Percentiles rank a stretch among this genome's conserved stretches.
phyloP scores from a whole-genome alignment of 176 grass and related monocot genomes.

The Rhipidocladum racemiflorum region DNA sequence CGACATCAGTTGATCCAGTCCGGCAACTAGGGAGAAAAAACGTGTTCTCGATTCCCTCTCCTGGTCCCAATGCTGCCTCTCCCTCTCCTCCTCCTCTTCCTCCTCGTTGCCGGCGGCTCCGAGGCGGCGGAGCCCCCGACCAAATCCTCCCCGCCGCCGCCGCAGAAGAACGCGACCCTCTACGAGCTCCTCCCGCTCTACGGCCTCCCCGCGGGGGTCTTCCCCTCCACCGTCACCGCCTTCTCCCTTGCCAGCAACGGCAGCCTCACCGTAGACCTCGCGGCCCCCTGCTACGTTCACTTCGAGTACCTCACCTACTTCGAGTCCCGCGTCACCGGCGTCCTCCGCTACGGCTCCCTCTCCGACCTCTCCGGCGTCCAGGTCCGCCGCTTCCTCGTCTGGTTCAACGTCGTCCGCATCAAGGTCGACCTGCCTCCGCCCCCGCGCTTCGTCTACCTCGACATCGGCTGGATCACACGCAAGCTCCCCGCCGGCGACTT shows the following conservation, averaged over 20 bases:
- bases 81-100: slow-evolving; percentile 11
- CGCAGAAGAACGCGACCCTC: slow-evolving; percentile 39
- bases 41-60: not conserved
- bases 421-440: slow-evolving; percentile 75
- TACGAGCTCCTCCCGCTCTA: slow-evolving; percentile 63
- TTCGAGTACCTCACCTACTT: slow-evolving; percentile 62
- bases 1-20: not conserved
- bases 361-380: slow-evolving; percentile 43
- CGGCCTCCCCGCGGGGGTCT: slow-evolving; percentile 59
- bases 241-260: slow-evolving; percentile 57
- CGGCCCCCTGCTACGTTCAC: slow-evolving; percentile 52
- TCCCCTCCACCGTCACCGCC: slow-evolving; percentile 57
- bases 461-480: slow-evolving; percentile 72
- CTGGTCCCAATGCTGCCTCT: slow-evolving; percentile 27
- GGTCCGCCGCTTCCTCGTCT: slow-evolving; percentile 68
- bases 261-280: slow-evolving; percentile 59
- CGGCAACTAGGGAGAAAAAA: not conserved
- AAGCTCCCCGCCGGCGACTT: slow-evolving; percentile 61
- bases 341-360: slow-evolving; percentile 59
- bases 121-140: not conserved
- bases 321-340: slow-evolving; percentile 35
- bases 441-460: slow-evolving; percentile 55
- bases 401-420: slow-evolving; percentile 56
- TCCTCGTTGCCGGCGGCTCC: not conserved
- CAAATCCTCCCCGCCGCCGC: not conserved